These are phyloP conservation scores for Penicillium sp. DNA, from an alignment of 2,329 filamentous ascomycete genomes.

Conservation along the genomic window DNA sequence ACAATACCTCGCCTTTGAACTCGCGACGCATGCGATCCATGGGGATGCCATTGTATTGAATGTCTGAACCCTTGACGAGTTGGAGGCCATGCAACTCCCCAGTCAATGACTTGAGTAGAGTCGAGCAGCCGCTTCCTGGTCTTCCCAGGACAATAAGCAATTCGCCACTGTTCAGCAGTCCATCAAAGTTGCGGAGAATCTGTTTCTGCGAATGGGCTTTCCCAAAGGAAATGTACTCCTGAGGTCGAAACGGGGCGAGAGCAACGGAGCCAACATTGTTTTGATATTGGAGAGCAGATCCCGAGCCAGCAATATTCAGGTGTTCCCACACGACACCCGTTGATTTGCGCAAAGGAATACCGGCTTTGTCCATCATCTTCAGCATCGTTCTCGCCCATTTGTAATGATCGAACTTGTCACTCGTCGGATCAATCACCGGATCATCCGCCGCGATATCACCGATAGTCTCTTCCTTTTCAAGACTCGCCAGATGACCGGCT, in stretches of 20 bases:
- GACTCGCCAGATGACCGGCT: conserved; percentile 10
- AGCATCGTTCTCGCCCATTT: conserved; percentile 49
- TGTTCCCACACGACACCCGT: conserved; percentile 61
- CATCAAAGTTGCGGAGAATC: conserved; percentile 51
- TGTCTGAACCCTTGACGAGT: conserved; percentile 61
- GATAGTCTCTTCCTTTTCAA: conserved; percentile 30
- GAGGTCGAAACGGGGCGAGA: conserved; percentile 51
- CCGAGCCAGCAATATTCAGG: conserved; percentile 61
- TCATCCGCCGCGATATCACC: conserved; percentile 41
- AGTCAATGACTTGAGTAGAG: conserved; percentile 74
- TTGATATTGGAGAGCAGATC: conserved; percentile 62
- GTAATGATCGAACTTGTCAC: conserved; percentile 48
- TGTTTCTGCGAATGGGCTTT: conserved; percentile 49
- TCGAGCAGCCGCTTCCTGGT: conserved; percentile 58
- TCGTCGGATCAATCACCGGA: conserved; percentile 48
- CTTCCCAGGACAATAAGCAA: conserved; percentile 38
- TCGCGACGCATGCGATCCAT: conserved; percentile 68
- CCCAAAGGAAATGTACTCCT: conserved; percentile 46
- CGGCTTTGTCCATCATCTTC: conserved; percentile 50
- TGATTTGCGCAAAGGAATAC: conserved; percentile 45
- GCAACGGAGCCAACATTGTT: conserved; percentile 58
- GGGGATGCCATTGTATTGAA: conserved; percentile 68
- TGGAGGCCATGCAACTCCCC: conserved; percentile 76
- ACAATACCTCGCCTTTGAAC: conserved; percentile 36
- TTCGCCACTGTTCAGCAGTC: conserved; percentile 47